Evolutionary conservation across 345 rosid genomes (phyloP).

Genomic region (rapeseed (Brassica napus)): Da-Ae NC_063439.1:6778001-6778500

Average conservation of each 20-base stretch:
- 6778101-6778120: constrained; percentile 91
- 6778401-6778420: constrained; percentile 79
- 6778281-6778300: constrained; percentile 94
- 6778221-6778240: constrained; percentile 90
- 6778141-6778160: constrained; percentile 95
- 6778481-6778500: neutral
- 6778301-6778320: constrained; percentile 77
- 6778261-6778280: constrained; percentile 98
- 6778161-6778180: constrained; percentile 74
- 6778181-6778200: constrained; percentile 84
- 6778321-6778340: constrained; percentile 85
- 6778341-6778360: constrained; percentile 99
- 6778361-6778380: constrained; percentile 94
- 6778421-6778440: constrained; percentile 91
- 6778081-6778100: constrained; percentile 90
- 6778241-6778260: constrained; percentile 80
- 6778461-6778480: neutral
- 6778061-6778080: constrained; percentile 89
- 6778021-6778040: neutral
- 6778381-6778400: constrained; percentile 90
- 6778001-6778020: neutral
- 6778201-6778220: constrained; percentile 92
- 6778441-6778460: constrained; percentile 28
- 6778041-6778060: constrained; percentile 63
- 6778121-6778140: constrained; percentile 96